A percentile compares a stretch with the other conserved stretches of the same genome.
Evolutionary conservation across 2,329 filamentous ascomycete genomes (phyloP).

Genomic region (Aplosporella prunicola): DNA sequence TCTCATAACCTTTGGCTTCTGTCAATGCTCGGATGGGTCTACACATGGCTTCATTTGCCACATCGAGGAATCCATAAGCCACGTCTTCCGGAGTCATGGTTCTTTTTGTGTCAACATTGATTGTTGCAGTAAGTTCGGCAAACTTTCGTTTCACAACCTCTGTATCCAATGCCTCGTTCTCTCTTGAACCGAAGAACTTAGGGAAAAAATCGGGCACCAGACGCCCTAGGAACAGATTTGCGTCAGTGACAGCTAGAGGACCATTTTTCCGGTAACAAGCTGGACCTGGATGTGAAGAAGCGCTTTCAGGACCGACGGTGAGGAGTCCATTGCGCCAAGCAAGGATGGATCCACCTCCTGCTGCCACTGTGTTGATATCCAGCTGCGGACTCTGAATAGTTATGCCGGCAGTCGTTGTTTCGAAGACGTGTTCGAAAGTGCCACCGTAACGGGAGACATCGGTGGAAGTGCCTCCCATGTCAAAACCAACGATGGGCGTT

Average conservation of each 20-base stretch:
- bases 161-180: slow-evolving; percentile 30
- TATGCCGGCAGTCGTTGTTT: slow-evolving; percentile 84
- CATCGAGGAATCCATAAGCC: slow-evolving; percentile 18
- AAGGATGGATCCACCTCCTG: slow-evolving; percentile 73
- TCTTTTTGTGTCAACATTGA: slow-evolving; percentile 30
- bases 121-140: slow-evolving; percentile 31
- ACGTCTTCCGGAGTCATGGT: slow-evolving; percentile 21
- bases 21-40: slow-evolving; percentile 21
- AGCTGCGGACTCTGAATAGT: slow-evolving; percentile 87
- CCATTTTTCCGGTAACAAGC: slow-evolving; percentile 87
- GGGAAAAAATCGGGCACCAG: slow-evolving; percentile 24
- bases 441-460: slow-evolving; percentile 82
- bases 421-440: slow-evolving; percentile 85
- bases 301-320: slow-evolving; percentile 81
- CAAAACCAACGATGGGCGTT: slow-evolving; percentile 84
- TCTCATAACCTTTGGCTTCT: slow-evolving; percentile 20
- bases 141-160: slow-evolving; percentile 34
- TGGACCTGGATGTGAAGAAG: slow-evolving; percentile 78
- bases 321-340: slow-evolving; percentile 88
- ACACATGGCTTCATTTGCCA: slow-evolving; percentile 30
- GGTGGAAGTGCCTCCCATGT: slow-evolving; percentile 91
- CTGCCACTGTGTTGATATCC: slow-evolving; percentile 91
- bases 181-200: slow-evolving; percentile 25
- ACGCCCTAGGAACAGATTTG: slow-evolving; percentile 60
- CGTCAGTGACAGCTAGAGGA: slow-evolving; percentile 81